Percentiles rank a stretch among this genome's conserved stretches.
Evolutionary conservation across 495 filamentous ascomycete species (phyloP).

Genomic region (Ramalina peruviana): DNA sequence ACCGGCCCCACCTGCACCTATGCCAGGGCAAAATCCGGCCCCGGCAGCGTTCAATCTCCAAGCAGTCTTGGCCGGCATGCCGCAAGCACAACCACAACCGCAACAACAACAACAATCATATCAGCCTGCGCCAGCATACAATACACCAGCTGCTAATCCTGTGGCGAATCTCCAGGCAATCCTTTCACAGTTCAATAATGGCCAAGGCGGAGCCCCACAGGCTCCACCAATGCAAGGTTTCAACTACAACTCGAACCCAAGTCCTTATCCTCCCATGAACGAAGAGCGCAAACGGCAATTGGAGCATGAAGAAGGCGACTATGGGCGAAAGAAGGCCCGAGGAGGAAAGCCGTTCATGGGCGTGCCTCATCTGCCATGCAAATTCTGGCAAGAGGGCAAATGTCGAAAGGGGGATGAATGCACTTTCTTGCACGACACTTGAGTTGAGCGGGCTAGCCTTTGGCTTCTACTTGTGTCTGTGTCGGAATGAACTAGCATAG

Average conservation of each 20-base stretch:
- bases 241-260: conserved; percentile 5
- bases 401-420: conserved; percentile 78
- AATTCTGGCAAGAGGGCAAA: conserved; percentile 63
- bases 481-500: too few relatives aligned
- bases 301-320: conserved; percentile 13
- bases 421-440: conserved; percentile 52
- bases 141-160: neutral
- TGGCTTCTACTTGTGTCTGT: too few relatives aligned
- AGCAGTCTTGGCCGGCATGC: conserved; percentile 14
- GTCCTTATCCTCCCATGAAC: conserved; percentile 11
- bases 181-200: conserved; percentile 9
- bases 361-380: conserved; percentile 41
- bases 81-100: neutral
- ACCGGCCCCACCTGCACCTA: conserved; percentile 15
- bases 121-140: conserved; percentile 5
- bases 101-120: neutral
- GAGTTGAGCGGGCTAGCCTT: too few relatives aligned
- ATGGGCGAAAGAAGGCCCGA: conserved; percentile 13
- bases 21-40: conserved; percentile 15
- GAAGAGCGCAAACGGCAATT: conserved; percentile 17
- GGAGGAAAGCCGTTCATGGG: conserved; percentile 7
- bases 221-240: conserved; percentile 12
- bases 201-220: conserved; percentile 8
- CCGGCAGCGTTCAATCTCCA: conserved; percentile 9
- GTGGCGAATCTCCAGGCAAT: conserved; percentile 13